phyloP scores from a whole-genome alignment of 2,329 filamentous ascomycete species.

The Aspergillus unguis region DNA sequence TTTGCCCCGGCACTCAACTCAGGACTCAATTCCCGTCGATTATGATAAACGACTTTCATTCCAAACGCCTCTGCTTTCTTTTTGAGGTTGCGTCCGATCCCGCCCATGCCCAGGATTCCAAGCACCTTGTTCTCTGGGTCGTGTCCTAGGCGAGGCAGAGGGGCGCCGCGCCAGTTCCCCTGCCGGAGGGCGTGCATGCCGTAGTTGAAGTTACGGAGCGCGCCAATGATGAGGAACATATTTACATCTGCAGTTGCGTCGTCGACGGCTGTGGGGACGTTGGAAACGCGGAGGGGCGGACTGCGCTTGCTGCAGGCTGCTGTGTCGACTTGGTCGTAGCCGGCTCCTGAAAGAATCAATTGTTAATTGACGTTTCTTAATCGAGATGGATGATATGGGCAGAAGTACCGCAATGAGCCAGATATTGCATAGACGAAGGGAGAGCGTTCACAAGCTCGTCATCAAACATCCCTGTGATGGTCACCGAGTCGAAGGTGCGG shows the following conservation, averaged over 20 bases:
- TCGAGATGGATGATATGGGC: not conserved
- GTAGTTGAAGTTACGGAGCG: constrained; percentile 68
- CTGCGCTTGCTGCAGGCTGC: constrained; percentile 64
- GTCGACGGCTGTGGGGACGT: constrained; percentile 76
- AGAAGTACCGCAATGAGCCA: constrained; percentile 40
- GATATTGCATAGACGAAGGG: constrained; percentile 37
- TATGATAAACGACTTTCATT: constrained; percentile 73
- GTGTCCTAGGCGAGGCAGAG: constrained; percentile 59
- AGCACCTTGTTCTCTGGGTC: constrained; percentile 76
- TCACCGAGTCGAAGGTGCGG: constrained; percentile 65
- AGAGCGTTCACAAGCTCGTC: constrained; percentile 60
- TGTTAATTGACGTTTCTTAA: not conserved
- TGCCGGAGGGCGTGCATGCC: constrained; percentile 64
- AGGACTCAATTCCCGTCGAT: constrained; percentile 59
- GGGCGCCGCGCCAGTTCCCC: constrained; percentile 64
- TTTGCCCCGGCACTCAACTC: constrained; percentile 45
- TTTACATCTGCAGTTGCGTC: constrained; percentile 78
- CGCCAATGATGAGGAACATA: constrained; percentile 77
- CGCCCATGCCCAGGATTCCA: constrained; percentile 82
- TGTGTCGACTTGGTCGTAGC: constrained; percentile 80
- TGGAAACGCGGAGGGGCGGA: constrained; percentile 65
- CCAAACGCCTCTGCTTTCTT: constrained; percentile 71
- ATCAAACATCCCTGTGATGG: constrained; percentile 67
- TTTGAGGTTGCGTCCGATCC: constrained; percentile 75
- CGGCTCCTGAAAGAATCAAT: constrained; percentile 56